phyloP scores from a whole-genome alignment of 805 yeast genomes.

The Myxozyma neglecta region DNA sequence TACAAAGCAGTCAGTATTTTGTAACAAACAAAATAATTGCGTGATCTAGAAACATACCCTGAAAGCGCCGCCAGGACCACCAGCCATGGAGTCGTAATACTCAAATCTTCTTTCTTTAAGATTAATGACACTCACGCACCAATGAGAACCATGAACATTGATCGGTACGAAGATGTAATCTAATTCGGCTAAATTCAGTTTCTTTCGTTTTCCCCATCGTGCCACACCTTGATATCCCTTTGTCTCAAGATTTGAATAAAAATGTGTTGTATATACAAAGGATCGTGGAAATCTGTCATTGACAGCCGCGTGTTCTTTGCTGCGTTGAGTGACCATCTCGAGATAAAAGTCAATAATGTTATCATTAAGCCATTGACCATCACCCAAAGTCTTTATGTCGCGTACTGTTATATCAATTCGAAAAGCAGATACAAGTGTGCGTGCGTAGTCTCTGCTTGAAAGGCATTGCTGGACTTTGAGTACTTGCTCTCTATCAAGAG shows the following conservation, averaged over 20 bases:
- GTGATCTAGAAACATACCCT: slow-evolving; percentile 5
- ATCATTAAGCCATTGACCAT: slow-evolving; percentile 85
- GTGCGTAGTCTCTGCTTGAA: slow-evolving; percentile 35
- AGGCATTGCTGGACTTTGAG: slow-evolving; percentile 42
- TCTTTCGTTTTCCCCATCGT: slow-evolving; percentile 80
- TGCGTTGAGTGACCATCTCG: slow-evolving; percentile 50
- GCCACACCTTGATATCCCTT: slow-evolving; percentile 81
- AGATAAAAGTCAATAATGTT: slow-evolving; percentile 83
- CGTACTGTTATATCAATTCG: slow-evolving; percentile 60
- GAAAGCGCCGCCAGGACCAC: slow-evolving; percentile 44
- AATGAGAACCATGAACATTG: slow-evolving; percentile 79
- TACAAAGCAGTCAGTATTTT: not conserved
- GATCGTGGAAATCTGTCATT: slow-evolving; percentile 42
- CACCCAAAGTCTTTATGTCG: slow-evolving; percentile 71
- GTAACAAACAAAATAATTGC: slow-evolving; percentile 42
- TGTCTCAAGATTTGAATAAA: slow-evolving; percentile 65
- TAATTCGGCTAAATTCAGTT: slow-evolving; percentile 61
- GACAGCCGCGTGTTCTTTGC: slow-evolving; percentile 40
- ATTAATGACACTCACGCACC: slow-evolving; percentile 86
- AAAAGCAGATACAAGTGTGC: slow-evolving; percentile 36
- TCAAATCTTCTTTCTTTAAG: slow-evolving; percentile 56
- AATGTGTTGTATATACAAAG: slow-evolving; percentile 85
- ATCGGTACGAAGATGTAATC: slow-evolving; percentile 78
- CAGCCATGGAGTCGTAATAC: slow-evolving; percentile 76
- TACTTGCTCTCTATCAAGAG: slow-evolving; percentile 41